Percentiles rank a stretch among this genome's conserved stretches.
phyloP scores from a whole-genome alignment of 345 rosid genomes.

The Lagerstroemia speciosa region DNA sequence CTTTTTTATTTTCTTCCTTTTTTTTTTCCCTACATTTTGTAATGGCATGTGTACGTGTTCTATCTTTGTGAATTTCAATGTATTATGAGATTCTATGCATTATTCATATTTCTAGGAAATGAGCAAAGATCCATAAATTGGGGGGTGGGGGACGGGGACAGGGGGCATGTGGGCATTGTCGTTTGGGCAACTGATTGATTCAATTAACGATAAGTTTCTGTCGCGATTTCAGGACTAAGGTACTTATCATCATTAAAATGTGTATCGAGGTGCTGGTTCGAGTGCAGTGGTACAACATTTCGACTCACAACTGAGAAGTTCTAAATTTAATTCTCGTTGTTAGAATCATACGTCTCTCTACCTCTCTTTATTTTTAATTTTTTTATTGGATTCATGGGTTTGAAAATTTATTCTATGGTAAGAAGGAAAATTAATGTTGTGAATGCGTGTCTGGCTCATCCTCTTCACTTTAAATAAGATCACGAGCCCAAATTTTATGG shows the following conservation, averaged over 20 bases:
- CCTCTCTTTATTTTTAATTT: no score
- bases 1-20: background rate
- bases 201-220: background rate
- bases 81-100: background rate
- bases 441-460: no score
- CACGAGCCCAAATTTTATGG: no score
- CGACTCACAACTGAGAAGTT: no score
- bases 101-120: background rate
- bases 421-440: no score
- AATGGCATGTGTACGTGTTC: background rate
- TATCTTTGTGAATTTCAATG: background rate
- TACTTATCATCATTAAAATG: background rate
- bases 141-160: no score
- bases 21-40: background rate
- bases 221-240: background rate
- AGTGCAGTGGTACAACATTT: no score
- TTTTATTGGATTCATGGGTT: no score
- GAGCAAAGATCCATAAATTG: conserved; percentile 21
- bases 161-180: background rate
- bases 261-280: background rate
- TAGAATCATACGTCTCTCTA: no score
- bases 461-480: no score
- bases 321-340: no score
- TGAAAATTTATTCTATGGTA: no score
- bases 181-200: background rate